Percentiles rank a stretch among this genome's conserved stretches.
Conservation (phyloP, 2,329 filamentous ascomycete species). For the Rhytidhysteron rufulum region DNA sequence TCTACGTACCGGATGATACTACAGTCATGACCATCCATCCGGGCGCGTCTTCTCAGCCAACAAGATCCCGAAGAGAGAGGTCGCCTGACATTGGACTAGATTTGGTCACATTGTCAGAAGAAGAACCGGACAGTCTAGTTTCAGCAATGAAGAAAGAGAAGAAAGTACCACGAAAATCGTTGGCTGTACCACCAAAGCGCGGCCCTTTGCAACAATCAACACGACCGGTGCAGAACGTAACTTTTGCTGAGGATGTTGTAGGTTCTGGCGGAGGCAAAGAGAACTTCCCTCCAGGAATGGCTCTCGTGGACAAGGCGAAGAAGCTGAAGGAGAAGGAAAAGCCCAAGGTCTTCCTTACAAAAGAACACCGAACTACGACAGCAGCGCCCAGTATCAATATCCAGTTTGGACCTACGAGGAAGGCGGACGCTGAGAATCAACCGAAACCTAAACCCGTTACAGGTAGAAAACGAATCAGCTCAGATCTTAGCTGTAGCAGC, state of each 20-base stretch:
- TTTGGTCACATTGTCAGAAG: constrained; percentile 35
- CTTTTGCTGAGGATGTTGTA: constrained; percentile 42
- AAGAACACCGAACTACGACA: constrained; percentile 20
- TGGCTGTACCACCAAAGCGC: constrained; percentile 47
- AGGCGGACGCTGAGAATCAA: constrained; percentile 13
- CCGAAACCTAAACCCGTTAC: constrained; percentile 15
- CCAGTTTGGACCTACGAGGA: constrained; percentile 23
- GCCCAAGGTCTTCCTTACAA: constrained; percentile 23
- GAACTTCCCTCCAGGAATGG: constrained; percentile 55
- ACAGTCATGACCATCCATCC: constrained; percentile 51
- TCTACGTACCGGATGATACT: constrained; percentile 50
- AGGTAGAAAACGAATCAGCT: constrained; percentile 29
- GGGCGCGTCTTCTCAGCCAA: constrained; percentile 32
- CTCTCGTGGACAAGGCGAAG: constrained; percentile 20
- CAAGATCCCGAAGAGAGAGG: constrained; percentile 23
- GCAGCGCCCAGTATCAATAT: constrained; percentile 21
- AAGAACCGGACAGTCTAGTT: constrained; percentile 28
- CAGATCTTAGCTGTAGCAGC: constrained; percentile 26
- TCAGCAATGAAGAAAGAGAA: constrained; percentile 30
- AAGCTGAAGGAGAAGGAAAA: constrained; percentile 22
- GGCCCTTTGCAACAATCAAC: constrained; percentile 46
- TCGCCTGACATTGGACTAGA: constrained; percentile 37
- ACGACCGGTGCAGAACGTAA: constrained; percentile 37
- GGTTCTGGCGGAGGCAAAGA: constrained; percentile 59
- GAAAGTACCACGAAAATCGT: constrained; percentile 34